Evolutionary conservation across 2,329 filamentous ascomycete genomes (phyloP).

Genomic region (Botrytis galanthina): DNA sequence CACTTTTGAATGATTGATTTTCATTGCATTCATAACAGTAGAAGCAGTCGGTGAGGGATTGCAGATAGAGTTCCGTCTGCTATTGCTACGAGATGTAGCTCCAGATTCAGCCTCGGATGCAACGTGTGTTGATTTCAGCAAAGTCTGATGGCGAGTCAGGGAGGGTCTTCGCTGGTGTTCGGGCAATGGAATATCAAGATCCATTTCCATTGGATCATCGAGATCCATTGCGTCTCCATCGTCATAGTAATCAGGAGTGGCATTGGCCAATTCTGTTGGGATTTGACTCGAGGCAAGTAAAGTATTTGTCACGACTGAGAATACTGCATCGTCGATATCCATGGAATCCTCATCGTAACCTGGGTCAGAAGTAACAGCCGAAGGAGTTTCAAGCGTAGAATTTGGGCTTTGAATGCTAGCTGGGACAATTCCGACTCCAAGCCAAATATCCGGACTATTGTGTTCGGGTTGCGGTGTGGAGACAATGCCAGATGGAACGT

Average conservation of each 20-base stretch:
- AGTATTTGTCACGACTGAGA: fast-evolving
- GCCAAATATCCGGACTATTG: neutral
- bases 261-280: neutral
- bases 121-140: neutral
- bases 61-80: neutral
- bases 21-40: neutral
- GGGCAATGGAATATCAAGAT: neutral
- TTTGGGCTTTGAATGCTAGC: neutral
- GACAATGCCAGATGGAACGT: neutral
- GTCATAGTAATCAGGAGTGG: neutral
- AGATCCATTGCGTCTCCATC: neutral
- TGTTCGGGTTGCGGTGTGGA: neutral
- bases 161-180: neutral
- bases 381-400: no score
- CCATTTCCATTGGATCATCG: neutral
- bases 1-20: neutral
- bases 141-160: neutral
- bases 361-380: fast-evolving
- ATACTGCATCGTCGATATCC: neutral
- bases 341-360: neutral
- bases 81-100: neutral
- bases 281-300: neutral
- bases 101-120: neutral
- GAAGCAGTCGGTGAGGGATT: neutral
- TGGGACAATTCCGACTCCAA: no score